Conservation (phyloP, 768 basidiomycete species). For the Lentinula aciculospora region DNA sequence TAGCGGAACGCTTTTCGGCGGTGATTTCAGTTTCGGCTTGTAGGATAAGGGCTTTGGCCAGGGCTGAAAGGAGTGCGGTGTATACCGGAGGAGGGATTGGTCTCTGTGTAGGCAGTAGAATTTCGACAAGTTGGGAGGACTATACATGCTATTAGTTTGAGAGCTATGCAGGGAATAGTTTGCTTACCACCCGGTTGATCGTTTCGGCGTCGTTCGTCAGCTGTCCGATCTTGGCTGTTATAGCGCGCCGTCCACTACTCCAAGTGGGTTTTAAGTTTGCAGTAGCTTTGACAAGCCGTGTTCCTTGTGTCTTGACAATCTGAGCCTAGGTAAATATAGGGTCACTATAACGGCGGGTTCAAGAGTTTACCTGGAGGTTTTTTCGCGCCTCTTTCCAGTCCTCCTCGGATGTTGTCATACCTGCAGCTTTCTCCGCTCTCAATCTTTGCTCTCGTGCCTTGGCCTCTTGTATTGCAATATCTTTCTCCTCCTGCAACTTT, state of each 20-base stretch:
- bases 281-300: constrained; percentile 59
- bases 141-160: constrained; percentile 11
- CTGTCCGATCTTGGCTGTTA: constrained; percentile 86
- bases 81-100: constrained; percentile 46
- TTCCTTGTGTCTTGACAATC: constrained; percentile 58
- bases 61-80: constrained; percentile 75
- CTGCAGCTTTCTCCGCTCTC: constrained; percentile 36
- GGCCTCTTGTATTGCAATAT: constrained; percentile 18
- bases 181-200: constrained; percentile 61
- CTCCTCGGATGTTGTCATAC: constrained; percentile 48
- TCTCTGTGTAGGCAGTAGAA: constrained; percentile 24
- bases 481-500: constrained; percentile 27
- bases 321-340: constrained; percentile 20
- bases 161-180: constrained; percentile 1
- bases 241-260: constrained; percentile 65
- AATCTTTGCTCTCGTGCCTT: constrained; percentile 29
- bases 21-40: constrained; percentile 94
- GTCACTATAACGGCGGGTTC: background rate
- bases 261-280: constrained; percentile 52
- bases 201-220: constrained; percentile 63
- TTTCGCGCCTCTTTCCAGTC: constrained; percentile 61
- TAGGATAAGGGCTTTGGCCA: constrained; percentile 80
- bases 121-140: constrained; percentile 33
- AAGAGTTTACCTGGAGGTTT: constrained; percentile 43
- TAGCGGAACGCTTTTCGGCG: constrained; percentile 80